phyloP scores from a whole-genome alignment of 73 alveolate genomes.

The Paramecium sonneborni region DNA sequence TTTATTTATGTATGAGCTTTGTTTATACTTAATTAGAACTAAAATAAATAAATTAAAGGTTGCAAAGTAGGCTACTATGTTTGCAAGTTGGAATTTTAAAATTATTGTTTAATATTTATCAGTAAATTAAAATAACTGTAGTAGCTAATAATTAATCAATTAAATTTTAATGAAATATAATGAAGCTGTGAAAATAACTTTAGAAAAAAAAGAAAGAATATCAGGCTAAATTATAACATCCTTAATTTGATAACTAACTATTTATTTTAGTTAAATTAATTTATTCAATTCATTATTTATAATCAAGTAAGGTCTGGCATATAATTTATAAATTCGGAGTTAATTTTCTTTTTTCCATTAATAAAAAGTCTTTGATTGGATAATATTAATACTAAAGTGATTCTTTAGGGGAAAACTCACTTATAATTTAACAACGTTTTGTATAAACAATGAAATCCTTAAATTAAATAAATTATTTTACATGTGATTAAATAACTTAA shows the following conservation, averaged over 20 bases:
- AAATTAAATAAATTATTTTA: neutral
- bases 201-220: too few relatives aligned
- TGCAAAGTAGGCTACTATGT: too few relatives aligned
- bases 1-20: slow-evolving; percentile 42
- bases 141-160: too few relatives aligned
- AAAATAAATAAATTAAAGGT: neutral
- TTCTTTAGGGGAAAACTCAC: neutral
- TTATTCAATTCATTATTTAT: neutral
- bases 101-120: too few relatives aligned
- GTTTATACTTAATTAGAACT: neutral
- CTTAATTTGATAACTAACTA: too few relatives aligned
- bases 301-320: neutral
- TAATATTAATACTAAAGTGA: neutral
- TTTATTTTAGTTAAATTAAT: too few relatives aligned
- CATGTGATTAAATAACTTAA: neutral
- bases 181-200: too few relatives aligned
- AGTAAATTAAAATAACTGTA: too few relatives aligned
- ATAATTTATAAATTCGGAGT: neutral
- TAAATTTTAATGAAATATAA: too few relatives aligned
- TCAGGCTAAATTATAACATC: too few relatives aligned
- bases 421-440: neutral
- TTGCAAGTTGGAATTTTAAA: too few relatives aligned
- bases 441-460: neutral
- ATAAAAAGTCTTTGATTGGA: neutral
- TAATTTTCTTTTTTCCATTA: neutral